These are phyloP conservation scores for Meira nashicola DNA, from an alignment of 1,284 basidiomycete genomes.

Conservation along the genomic window DNA sequence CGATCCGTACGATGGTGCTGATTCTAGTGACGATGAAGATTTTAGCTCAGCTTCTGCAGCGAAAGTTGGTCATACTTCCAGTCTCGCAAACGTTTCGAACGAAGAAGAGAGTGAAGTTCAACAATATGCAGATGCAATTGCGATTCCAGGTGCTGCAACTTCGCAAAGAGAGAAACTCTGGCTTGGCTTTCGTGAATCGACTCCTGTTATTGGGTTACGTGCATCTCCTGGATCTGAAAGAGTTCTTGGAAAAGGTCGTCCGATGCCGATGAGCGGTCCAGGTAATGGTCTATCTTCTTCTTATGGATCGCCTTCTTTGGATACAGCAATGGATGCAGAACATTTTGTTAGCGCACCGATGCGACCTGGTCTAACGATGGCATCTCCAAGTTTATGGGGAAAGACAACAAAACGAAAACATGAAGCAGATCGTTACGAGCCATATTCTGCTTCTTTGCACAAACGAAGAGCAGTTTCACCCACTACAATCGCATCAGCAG, in stretches of 20 bases:
- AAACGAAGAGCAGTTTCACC: constrained; percentile 12
- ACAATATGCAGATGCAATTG: background rate
- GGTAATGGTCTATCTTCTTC: background rate
- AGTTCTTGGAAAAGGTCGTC: background rate
- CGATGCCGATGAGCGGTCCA: background rate
- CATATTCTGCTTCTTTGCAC: constrained; percentile 11
- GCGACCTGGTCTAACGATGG: background rate
- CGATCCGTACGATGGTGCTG: constrained; percentile 2
- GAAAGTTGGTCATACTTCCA: background rate
- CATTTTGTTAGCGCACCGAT: background rate
- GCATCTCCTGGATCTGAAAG: constrained; percentile 3
- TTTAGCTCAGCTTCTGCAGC: no score
- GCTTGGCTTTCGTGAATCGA: constrained; percentile 12
- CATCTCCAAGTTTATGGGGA: constrained; percentile 11
- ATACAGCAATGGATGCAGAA: constrained; percentile 3
- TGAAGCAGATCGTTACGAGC: constrained; percentile 12
- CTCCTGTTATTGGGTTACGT: background rate
- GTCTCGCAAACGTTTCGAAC: background rate
- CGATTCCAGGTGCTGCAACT: background rate
- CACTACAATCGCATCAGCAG: constrained; percentile 3
- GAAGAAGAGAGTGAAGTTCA: background rate
- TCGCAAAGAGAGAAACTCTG: constrained; percentile 6
- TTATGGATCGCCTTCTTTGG: background rate
- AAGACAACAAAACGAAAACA: constrained; percentile 9
- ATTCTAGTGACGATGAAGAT: background rate